Conservation (phyloP, 2,329 filamentous ascomycete species). For the Microsporum ferrugineum region DNA sequence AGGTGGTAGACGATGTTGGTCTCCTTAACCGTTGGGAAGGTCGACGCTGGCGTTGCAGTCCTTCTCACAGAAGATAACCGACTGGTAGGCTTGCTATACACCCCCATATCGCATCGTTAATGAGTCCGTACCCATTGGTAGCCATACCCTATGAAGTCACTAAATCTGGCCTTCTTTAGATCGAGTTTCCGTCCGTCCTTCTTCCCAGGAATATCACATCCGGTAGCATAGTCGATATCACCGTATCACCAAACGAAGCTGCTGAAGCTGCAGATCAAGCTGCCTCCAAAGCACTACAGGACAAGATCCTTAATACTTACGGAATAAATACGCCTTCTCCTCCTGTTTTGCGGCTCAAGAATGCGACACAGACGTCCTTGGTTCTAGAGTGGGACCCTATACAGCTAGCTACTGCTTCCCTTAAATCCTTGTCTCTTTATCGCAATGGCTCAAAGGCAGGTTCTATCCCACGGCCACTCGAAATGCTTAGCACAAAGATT, state of each 20-base stretch:
- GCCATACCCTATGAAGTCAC: neutral
- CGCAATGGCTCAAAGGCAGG: constrained; percentile 95
- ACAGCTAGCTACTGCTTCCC: constrained; percentile 78
- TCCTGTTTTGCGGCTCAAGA: constrained; percentile 78
- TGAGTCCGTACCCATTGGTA: neutral
- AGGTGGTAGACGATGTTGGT: constrained; percentile 75
- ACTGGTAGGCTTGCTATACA: constrained; percentile 50
- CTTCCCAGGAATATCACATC: constrained; percentile 90
- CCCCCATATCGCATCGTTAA: neutral
- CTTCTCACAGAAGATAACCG: constrained; percentile 94
- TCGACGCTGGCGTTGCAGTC: constrained; percentile 95
- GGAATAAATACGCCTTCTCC: constrained; percentile 65
- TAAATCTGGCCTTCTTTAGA: constrained; percentile 44
- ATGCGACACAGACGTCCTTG: constrained; percentile 95
- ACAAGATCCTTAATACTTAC: constrained; percentile 75
- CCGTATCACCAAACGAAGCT: constrained; percentile 71
- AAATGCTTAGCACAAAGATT: constrained; percentile 93
- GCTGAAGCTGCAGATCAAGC: constrained; percentile 66
- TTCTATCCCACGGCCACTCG: constrained; percentile 74
- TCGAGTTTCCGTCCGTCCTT: constrained; percentile 96
- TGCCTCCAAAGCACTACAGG: constrained; percentile 74
- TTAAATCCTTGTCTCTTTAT: constrained; percentile 80
- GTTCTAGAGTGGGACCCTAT: constrained; percentile 98
- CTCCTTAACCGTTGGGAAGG: constrained; percentile 96
- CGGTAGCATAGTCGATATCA: constrained; percentile 95